Conservation (phyloP, 1,284 basidiomycete species). For the Irpex sp. region DNA sequence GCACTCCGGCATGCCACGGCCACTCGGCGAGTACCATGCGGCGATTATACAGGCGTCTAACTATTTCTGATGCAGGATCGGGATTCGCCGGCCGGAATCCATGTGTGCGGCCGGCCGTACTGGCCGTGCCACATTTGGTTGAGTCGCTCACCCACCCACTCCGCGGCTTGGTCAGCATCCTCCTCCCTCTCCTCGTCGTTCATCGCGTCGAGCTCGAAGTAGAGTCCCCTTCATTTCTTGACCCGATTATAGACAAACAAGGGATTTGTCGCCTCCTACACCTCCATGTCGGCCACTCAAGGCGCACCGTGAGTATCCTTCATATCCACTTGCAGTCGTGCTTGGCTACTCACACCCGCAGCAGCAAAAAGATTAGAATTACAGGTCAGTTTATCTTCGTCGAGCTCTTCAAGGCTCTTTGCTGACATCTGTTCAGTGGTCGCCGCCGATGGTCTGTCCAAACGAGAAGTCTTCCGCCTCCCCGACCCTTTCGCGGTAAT, state of each 20-base stretch:
- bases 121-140: not conserved
- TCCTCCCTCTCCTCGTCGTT: constrained; percentile 1
- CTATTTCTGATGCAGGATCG: not conserved
- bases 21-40: not conserved
- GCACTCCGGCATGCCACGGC: not conserved
- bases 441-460: constrained; percentile 84
- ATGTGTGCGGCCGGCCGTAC: not conserved
- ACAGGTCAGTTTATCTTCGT: constrained; percentile 27
- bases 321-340: not conserved
- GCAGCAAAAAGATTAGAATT: constrained; percentile 37
- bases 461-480: constrained; percentile 88
- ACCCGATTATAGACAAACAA: not conserved
- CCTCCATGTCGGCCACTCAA: constrained; percentile 12
- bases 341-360: constrained; percentile 15
- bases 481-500: constrained; percentile 97
- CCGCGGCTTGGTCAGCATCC: constrained; percentile 7
- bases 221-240: not conserved
- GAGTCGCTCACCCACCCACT: not conserved
- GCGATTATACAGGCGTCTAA: not conserved
- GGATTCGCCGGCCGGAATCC: not conserved
- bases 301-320: constrained; percentile 21
- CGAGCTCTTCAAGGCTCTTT: not conserved
- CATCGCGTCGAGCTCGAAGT: not conserved
- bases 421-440: constrained; percentile 59
- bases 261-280: not conserved